Percentiles rank a stretch among this genome's conserved stretches.
Evolutionary conservation across 2,329 filamentous ascomycete species (phyloP).

Genomic region (Thermothelomyces thermophilus): DNA sequence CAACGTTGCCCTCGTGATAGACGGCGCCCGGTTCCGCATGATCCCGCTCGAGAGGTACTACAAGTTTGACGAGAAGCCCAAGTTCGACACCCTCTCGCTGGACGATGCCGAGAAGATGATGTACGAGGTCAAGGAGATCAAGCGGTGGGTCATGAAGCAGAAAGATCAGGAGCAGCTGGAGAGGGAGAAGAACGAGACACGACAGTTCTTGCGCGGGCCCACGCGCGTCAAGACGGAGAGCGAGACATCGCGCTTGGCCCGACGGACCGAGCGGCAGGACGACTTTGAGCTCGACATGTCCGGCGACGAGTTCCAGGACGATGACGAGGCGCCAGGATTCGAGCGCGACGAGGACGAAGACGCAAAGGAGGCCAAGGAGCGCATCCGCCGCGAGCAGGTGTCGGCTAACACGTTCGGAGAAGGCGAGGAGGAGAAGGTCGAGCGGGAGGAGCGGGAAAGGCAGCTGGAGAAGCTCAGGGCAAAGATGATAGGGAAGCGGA

Average conservation of each 20-base stretch:
- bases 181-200: conserved; percentile 56
- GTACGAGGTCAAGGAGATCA: conserved; percentile 68
- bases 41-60: conserved; percentile 96
- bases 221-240: conserved; percentile 64
- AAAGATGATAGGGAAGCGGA: conserved; percentile 66
- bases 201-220: conserved; percentile 44
- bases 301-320: conserved; percentile 75
- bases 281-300: conserved; percentile 64
- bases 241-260: conserved; percentile 54
- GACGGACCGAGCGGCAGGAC: conserved; percentile 58
- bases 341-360: conserved; percentile 83
- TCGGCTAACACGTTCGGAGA: conserved; percentile 76
- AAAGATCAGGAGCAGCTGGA: conserved; percentile 52
- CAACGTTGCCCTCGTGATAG: conserved; percentile 71
- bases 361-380: conserved; percentile 61
- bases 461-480: conserved; percentile 61
- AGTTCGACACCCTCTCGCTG: conserved; percentile 69
- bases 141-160: conserved; percentile 73
- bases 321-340: conserved; percentile 71
- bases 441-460: conserved; percentile 64
- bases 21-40: conserved; percentile 68
- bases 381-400: conserved; percentile 75
- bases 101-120: conserved; percentile 82
- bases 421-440: conserved; percentile 62
- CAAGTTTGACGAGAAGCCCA: conserved; percentile 72